These are phyloP conservation scores for Eudorina sp. DNA, from an alignment of 139 green algal species.

Conservation along the genomic window DNA sequence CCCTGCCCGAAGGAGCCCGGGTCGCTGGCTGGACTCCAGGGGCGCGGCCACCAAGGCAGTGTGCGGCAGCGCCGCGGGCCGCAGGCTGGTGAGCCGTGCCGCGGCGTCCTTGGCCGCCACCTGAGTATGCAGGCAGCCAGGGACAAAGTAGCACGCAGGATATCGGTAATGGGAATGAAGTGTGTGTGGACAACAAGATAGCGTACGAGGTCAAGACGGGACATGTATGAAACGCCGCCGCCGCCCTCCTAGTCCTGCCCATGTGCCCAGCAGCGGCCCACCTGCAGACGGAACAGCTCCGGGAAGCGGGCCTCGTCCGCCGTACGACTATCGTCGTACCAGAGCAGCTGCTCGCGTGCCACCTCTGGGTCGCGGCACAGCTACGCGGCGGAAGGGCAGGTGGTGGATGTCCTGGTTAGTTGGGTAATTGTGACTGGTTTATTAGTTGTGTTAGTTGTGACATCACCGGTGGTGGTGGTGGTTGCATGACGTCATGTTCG, in stretches of 20 bases:
- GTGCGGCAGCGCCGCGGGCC: not conserved
- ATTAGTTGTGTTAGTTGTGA: not conserved
- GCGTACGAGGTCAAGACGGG: not conserved
- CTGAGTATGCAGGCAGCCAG: not conserved
- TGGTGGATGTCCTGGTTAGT: not conserved
- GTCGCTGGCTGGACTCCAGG: too few species aligned
- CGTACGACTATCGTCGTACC: conserved; percentile 37
- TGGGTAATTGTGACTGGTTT: not conserved
- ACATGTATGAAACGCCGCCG: not conserved
- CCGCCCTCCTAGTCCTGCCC: not conserved
- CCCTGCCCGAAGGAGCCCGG: too few species aligned
- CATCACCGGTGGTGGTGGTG: not conserved
- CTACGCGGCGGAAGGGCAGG: not conserved
- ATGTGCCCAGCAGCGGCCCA: not conserved
- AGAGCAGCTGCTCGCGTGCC: not conserved
- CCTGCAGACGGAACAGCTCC: conserved; percentile 28
- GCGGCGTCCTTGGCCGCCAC: not conserved
- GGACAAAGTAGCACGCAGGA: not conserved
- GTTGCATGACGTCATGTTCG: not conserved
- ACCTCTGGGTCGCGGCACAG: conserved; percentile 16
- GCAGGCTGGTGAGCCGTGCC: not conserved
- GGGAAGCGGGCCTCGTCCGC: conserved; percentile 15
- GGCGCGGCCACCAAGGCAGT: not conserved
- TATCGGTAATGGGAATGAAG: not conserved
- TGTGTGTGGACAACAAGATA: not conserved